Percentiles rank a stretch among this genome's conserved stretches.
These are phyloP conservation scores for Infundibulicybe gibba DNA, from an alignment of 768 basidiomycete species.

Conservation along the genomic window DNA sequence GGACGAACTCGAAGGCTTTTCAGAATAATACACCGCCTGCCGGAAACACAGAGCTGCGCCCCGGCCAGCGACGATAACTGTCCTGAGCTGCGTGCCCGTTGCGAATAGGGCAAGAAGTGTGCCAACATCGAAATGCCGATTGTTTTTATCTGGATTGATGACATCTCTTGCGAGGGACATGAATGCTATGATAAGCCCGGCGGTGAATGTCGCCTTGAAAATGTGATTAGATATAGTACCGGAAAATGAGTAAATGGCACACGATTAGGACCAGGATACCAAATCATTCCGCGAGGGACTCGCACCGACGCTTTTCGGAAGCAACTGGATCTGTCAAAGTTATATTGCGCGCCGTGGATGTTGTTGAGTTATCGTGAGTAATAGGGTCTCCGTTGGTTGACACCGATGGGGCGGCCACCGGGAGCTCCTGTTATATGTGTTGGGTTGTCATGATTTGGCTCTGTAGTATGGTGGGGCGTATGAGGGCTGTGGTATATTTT, in stretches of 20 bases:
- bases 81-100: constrained; percentile 24
- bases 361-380: too few relatives aligned
- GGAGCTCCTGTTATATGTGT: too few relatives aligned
- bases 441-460: too few relatives aligned
- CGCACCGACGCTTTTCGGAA: too few relatives aligned
- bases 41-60: constrained; percentile 20
- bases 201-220: constrained; percentile 27
- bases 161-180: constrained; percentile 20
- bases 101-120: constrained; percentile 27
- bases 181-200: constrained; percentile 22
- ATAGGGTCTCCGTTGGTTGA: too few relatives aligned
- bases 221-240: background rate
- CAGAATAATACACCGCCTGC: constrained; percentile 4
- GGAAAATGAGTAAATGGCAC: constrained; percentile 1
- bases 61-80: constrained; percentile 24
- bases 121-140: constrained; percentile 21
- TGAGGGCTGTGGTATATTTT: too few relatives aligned
- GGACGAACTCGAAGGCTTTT: background rate
- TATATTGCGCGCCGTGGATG: too few relatives aligned
- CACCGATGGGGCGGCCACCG: too few relatives aligned
- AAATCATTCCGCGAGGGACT: constrained; percentile 17
- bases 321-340: too few relatives aligned
- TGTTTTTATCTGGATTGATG: constrained; percentile 7
- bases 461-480: too few relatives aligned
- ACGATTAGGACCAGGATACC: constrained; percentile 25